phyloP scores from a whole-genome alignment of 306 rosid species.

The Lathyrus sativus region DNA sequence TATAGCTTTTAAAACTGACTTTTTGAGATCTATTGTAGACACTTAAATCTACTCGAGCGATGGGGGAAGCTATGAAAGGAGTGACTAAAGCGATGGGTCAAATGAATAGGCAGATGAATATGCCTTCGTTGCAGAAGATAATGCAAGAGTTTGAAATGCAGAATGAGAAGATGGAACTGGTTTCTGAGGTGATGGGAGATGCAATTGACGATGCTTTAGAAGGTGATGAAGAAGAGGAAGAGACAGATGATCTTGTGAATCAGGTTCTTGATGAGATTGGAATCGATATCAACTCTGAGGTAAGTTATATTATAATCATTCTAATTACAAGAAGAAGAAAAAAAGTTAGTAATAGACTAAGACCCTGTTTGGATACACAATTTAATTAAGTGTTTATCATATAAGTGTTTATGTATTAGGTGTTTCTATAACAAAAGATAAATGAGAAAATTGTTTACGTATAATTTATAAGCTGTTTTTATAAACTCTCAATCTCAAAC shows the following conservation, averaged over 20 bases:
- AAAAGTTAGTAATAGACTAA: not conserved
- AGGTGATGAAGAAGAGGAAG: constrained; percentile 98
- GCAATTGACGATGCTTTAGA: constrained; percentile 96
- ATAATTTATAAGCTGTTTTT: not conserved
- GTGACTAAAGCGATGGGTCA: constrained; percentile 99
- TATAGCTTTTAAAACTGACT: constrained; percentile 30
- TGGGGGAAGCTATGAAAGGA: constrained; percentile 99
- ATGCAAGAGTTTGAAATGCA: constrained; percentile 96
- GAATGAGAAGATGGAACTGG: constrained; percentile 91
- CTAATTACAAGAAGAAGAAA: not conserved
- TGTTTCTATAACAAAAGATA: not conserved
- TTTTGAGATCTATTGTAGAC: constrained; percentile 52
- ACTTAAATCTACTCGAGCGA: constrained; percentile 89
- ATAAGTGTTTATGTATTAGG: not conserved
- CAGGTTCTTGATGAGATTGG: constrained; percentile 98
- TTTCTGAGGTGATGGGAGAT: constrained; percentile 89
- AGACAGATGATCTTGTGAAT: constrained; percentile 84
- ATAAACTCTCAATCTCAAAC: not conserved
- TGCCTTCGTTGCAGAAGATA: constrained; percentile 88
- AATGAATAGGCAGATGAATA: constrained; percentile 95
- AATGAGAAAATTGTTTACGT: not conserved
- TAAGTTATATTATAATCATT: constrained; percentile 32
- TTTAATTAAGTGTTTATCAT: not conserved
- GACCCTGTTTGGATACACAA: not conserved
- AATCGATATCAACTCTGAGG: constrained; percentile 75